Conservation (phyloP, 2,329 filamentous ascomycete genomes). For the Ustilaginoidea virens region DNA sequence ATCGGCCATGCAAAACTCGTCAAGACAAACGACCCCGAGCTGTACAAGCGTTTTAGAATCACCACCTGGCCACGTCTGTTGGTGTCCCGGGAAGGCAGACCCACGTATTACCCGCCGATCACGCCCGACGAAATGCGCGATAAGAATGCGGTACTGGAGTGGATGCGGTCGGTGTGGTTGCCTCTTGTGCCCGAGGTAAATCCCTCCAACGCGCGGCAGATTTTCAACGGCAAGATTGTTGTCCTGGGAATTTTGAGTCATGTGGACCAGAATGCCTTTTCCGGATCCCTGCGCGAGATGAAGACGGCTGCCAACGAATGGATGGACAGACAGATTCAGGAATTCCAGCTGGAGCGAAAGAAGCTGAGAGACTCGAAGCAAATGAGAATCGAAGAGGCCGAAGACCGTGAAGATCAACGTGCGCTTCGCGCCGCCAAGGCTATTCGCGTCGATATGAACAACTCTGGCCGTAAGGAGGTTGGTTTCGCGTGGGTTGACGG, state of each 20-base stretch:
- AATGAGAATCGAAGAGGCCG: constrained; percentile 86
- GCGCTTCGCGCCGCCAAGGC: constrained; percentile 77
- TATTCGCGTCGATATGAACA: constrained; percentile 82
- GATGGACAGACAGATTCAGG: constrained; percentile 90
- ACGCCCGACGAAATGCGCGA: constrained; percentile 89
- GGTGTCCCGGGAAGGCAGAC: constrained; percentile 75
- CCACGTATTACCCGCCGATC: constrained; percentile 78
- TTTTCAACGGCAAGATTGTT: constrained; percentile 92
- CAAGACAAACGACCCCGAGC: constrained; percentile 65
- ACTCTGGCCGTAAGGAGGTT: constrained; percentile 74
- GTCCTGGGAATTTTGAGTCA: constrained; percentile 80
- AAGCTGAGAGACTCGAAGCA: constrained; percentile 91
- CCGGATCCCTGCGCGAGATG: constrained; percentile 68
- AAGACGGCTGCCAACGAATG: constrained; percentile 93
- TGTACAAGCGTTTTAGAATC: constrained; percentile 81
- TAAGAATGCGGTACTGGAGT: constrained; percentile 57
- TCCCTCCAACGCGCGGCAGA: constrained; percentile 77
- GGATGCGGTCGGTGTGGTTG: constrained; percentile 96
- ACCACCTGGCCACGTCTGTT: constrained; percentile 91
- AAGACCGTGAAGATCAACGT: constrained; percentile 81
- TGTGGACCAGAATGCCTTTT: constrained; percentile 64
- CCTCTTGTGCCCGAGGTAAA: constrained; percentile 91
- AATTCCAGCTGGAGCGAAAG: constrained; percentile 85
- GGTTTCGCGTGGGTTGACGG: constrained; percentile 96
- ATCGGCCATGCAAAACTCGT: constrained; percentile 87